Evolutionary conservation across 1,284 basidiomycete genomes (phyloP), one percentile per base, ranked within the genome.

Genomic region (Pseudozyma sp.): DNA sequence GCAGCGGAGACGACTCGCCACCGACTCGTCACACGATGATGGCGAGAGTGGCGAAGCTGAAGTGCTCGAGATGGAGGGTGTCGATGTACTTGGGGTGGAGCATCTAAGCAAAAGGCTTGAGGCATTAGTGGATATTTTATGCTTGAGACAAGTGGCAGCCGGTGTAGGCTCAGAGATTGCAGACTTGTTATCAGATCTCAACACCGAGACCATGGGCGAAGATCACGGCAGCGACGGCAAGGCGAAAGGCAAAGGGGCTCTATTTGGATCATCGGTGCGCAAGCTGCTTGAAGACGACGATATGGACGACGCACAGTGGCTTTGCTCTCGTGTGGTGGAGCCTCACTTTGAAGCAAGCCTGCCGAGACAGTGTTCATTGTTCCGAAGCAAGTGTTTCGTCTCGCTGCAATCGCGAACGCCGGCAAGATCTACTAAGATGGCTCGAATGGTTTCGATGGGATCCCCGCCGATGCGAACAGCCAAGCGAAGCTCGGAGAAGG

Each of bases 231-330:
- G 25, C 9, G 14, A 2, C 6, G 45, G 40, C 14, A 25, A n/a
- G 18, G 4, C 40, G 1, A 44, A 40, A 16, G 45, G 31, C 18
- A 68, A 35, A 49, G 58, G 49, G 14, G 45, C 10, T 0, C 10
- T 61, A 25, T 71, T 77, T 9, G 76, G 76, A 10, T 72, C 76
- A 5, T 59, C 71, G 48, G 49, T 63, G 25, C 71, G 71, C 42
- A 74, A 74, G 48, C 18, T 69, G 19, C 39, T 67, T 25, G 54
- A 69, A 21, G 54, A 77, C 7, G 82, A 83, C 48, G 77, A 77
- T 42, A 62, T 77, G 54, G 82, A 83, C 59, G 82, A 82, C 52
- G 72, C 79, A 16, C 82, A 83, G 59, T 82, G 79, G 78, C 66
- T 83, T 2, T 82, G 79, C 52, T 74, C 70, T 5, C 60, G 62